Evolutionary conservation across 345 rosid genomes (phyloP), one percentile per base, ranked within the genome.

Genomic region (Populus simonii): DNA sequence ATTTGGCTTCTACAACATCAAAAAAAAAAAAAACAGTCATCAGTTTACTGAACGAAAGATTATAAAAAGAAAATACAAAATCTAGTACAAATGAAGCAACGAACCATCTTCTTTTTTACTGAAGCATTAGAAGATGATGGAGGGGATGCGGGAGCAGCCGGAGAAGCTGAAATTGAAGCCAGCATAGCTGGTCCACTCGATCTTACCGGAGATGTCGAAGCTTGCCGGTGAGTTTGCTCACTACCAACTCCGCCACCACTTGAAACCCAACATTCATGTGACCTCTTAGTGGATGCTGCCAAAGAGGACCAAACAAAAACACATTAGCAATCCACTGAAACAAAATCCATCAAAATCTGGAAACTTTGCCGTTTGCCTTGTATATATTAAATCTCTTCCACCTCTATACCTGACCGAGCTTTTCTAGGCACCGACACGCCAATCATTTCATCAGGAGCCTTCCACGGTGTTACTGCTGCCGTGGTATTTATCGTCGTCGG

Each of bases 371-470:
- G n/a, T 13, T 63, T 43, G 55, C 57, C 15, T 35, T 43, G 8
- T 27, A 16, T 15, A 66, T 20, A 75, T 51, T 45, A 67, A 84
- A 77, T 83, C 81, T 82, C 82, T 83, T 91, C 94, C 93, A 91
- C 93, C 89, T 87, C 97, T 85, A 88, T 92, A 96, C 99, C 99
- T 94, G 99, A 91, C 90, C 99, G 98, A 88, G 99, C 99, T 92
- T 94, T 96, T 85, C 99, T 84, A 77, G 99, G 99, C 68, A 96
- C 99, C 78, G 97, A 86, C 57, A 94, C 97, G 20, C 98, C 94
- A 84, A 96, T 96, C 98, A 96, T 91, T 86, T 96, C 99, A 62
- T 92, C 99, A 15, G 92, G 89, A 16, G 95, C 90, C 78, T 91
- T 92, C 97, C 97, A 91, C 1, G 85, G 85, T 1, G 78, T 29